Conservation (phyloP, 495 filamentous ascomycete genomes). For the Daldinia childiae region DNA sequence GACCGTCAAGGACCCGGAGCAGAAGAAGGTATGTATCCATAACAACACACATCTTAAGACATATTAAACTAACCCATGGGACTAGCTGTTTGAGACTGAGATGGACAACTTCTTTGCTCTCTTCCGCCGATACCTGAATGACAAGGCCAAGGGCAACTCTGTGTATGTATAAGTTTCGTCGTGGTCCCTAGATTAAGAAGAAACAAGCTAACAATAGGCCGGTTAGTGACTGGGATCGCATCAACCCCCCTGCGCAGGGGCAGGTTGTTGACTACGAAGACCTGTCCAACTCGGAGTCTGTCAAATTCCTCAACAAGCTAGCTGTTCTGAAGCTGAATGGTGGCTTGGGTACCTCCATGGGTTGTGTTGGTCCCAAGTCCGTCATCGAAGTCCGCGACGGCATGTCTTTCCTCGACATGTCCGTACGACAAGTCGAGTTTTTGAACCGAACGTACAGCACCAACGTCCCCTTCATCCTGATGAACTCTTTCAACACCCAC, state of each 20-base stretch:
- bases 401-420: constrained; percentile 99
- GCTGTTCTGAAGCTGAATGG: constrained; percentile 99
- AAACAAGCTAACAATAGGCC: constrained; percentile 39
- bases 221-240: constrained; percentile 87
- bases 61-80: constrained; percentile 19
- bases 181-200: not conserved
- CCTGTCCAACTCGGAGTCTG: constrained; percentile 84
- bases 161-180: constrained; percentile 61
- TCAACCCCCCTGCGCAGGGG: constrained; percentile 86
- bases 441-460: constrained; percentile 97
- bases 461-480: constrained; percentile 98
- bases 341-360: constrained; percentile 99
- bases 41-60: not conserved
- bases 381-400: constrained; percentile 99
- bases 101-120: constrained; percentile 99
- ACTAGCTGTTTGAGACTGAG: constrained; percentile 88
- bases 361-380: constrained; percentile 98
- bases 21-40: constrained; percentile 75
- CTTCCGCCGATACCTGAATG: constrained; percentile 96
- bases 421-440: constrained; percentile 98
- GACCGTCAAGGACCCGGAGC: constrained; percentile 78
- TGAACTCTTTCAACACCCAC: constrained; percentile 99
- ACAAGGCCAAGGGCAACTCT: constrained; percentile 96
- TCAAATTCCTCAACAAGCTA: constrained; percentile 95
- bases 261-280: constrained; percentile 95